Conservation (phyloP, 768 basidiomycete species). For the Phaeotremella skinneri region DNA sequence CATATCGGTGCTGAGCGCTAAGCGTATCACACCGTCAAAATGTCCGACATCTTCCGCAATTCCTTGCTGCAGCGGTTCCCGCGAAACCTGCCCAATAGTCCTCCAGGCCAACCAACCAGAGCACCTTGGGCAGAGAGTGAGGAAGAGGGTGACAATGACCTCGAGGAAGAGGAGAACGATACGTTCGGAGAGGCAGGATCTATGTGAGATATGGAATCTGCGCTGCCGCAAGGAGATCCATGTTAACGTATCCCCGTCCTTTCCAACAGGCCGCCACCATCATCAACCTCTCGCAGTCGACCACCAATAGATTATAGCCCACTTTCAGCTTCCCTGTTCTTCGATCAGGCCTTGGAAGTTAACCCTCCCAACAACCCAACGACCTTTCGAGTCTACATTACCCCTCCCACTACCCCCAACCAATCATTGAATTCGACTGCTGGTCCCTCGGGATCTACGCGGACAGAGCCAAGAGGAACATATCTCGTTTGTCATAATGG, state of each 20-base stretch:
- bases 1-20: not conserved
- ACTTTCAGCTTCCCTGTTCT: conserved; percentile 73
- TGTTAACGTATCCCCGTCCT: not conserved
- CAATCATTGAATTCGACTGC: conserved; percentile 1
- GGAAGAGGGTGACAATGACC: conserved; percentile 64
- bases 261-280: conserved; percentile 7
- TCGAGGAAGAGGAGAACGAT: conserved; percentile 63
- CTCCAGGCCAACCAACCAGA: conserved; percentile 39
- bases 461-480: conserved; percentile 53
- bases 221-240: conserved; percentile 2
- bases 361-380: conserved; percentile 62
- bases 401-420: conserved; percentile 58
- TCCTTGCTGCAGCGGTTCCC: too few species aligned
- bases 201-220: conserved; percentile 20
- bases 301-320: conserved; percentile 62
- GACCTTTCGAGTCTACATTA: conserved; percentile 78
- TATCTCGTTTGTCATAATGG: conserved; percentile 93
- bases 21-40: conserved; percentile 6
- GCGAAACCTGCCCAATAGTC: too few species aligned
- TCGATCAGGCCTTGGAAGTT: conserved; percentile 75
- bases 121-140: conserved; percentile 45
- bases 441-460: not conserved
- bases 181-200: conserved; percentile 59
- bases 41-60: conserved; percentile 49
- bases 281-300: conserved; percentile 40